phyloP scores from a whole-genome alignment of 2,329 filamentous ascomycete genomes.

The Aaosphaeria arxii region DNA sequence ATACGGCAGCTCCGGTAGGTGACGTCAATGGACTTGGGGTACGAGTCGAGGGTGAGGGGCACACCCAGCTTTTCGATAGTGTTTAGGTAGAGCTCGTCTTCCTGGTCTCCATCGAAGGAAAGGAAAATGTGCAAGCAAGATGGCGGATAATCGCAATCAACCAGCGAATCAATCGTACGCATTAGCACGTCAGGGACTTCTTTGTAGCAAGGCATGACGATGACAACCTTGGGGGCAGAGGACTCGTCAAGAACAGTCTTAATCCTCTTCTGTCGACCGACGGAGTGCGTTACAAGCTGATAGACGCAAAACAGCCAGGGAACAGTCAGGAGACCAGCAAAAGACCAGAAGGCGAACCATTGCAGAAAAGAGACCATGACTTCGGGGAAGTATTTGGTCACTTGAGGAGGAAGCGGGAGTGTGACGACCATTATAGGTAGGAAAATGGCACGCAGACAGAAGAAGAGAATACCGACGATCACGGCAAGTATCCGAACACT shows the following conservation, averaged over 20 bases:
- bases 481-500: conserved; percentile 76
- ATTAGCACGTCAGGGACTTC: conserved; percentile 82
- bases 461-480: conserved; percentile 70
- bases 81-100: conserved; percentile 84
- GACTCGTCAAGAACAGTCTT: conserved; percentile 80
- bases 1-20: conserved; percentile 78
- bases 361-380: conserved; percentile 71
- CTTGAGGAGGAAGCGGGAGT: conserved; percentile 70
- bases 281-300: conserved; percentile 80
- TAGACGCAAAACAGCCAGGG: conserved; percentile 95
- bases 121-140: conserved; percentile 93
- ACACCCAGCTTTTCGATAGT: conserved; percentile 84
- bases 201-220: conserved; percentile 96
- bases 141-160: conserved; percentile 89
- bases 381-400: conserved; percentile 70
- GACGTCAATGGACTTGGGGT: conserved; percentile 88
- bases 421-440: conserved; percentile 94
- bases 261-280: conserved; percentile 78
- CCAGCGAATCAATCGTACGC: conserved; percentile 84
- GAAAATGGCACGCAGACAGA: conserved; percentile 73
- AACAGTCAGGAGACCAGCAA: conserved; percentile 77
- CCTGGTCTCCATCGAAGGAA: conserved; percentile 87
- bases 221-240: conserved; percentile 88
- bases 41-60: conserved; percentile 69
- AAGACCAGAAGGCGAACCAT: conserved; percentile 95